Evolutionary conservation across 768 basidiomycete genomes (phyloP).

Genomic region (Filobasidium wieringae): DNA sequence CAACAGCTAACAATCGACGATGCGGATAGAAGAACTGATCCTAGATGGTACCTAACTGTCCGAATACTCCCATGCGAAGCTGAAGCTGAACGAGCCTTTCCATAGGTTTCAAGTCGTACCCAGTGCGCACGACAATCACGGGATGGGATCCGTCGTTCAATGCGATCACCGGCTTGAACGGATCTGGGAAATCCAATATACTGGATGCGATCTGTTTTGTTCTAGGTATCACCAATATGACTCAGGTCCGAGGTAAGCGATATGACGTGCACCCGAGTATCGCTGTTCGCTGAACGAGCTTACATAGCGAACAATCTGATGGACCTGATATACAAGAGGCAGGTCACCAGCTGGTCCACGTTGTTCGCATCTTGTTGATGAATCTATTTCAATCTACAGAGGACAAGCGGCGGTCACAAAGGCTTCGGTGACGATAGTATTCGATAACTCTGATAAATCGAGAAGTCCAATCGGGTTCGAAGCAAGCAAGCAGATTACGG

Average conservation of each 20-base stretch:
- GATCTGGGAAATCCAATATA: constrained; percentile 95
- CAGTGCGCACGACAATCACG: constrained; percentile 85
- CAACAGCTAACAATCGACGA: constrained; percentile 40
- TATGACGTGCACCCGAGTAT: not conserved
- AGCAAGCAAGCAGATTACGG: constrained; percentile 75
- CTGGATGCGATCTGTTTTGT: constrained; percentile 99
- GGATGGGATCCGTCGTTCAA: constrained; percentile 99
- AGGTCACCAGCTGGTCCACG: not conserved
- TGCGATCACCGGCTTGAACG: constrained; percentile 73
- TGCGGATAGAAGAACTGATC: constrained; percentile 91
- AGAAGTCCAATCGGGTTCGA: constrained; percentile 75
- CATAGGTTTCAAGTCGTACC: constrained; percentile 93
- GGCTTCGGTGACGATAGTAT: constrained; percentile 96
- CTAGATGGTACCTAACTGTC: constrained; percentile 55
- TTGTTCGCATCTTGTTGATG: not conserved
- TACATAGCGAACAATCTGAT: constrained; percentile 64
- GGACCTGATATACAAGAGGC: constrained; percentile 95
- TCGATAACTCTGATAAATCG: constrained; percentile 84
- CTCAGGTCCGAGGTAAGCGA: constrained; percentile 33
- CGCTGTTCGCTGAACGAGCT: not conserved
- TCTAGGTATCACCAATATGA: constrained; percentile 91
- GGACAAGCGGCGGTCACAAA: constrained; percentile 94
- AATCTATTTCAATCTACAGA: constrained; percentile 7
- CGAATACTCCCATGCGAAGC: not conserved
- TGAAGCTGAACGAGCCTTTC: not conserved